Base-by-base conservation (phyloP, 2,329 filamentous ascomycete species). In the Rhinocladiella mackenziei region DNA sequence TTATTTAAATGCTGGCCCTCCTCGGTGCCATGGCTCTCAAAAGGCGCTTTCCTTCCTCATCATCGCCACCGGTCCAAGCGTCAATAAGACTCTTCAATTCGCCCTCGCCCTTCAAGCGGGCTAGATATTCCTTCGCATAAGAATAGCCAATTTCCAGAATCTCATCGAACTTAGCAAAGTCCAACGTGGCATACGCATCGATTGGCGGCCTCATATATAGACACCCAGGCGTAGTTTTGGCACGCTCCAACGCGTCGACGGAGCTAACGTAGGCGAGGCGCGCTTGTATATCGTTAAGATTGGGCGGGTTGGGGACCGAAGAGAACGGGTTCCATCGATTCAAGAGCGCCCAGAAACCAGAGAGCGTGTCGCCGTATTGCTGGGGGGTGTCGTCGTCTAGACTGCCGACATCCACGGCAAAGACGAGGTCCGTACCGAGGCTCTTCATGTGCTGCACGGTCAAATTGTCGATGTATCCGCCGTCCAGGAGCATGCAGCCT, bases 311-410 rank as follows among this genome's bases (percentile, higher is more conserved):
- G 1, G 92, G 86, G 49, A 83, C 81, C 1, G 78, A 75, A 1
- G 87, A 94, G 64, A 98, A 89, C 0, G 92, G 91, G 57, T 98
- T 98, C 92, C 92, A 98, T 33, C 94, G 80, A 63, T 98, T 98
- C 60, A 91, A 70, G 32, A 94, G 84, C 0, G 91, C 87, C 94
- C 94, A 98, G 63, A 94, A 83, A 1, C 92, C 92, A 1, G 89
- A 96, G 0, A 98, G 76, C 0, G 88, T 91, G 69, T 98, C 92
- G 40, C 94, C 92, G 60, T 94, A 98, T 1, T 78, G 77, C 65
- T 98, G 94, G 0, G 92, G 92, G 0, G 84, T 87, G 61, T 94
- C 81, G 60, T 97, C 91, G 58, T 98, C 91, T 2, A 97, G 72
- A 7, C 87, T 83, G 17, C 94, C 94, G 1, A 98, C 92, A 59